Percentiles rank a stretch among this genome's conserved stretches.
phyloP scores from a whole-genome alignment of 257 asterid species.

The Solanum chmielewskii region DNA sequence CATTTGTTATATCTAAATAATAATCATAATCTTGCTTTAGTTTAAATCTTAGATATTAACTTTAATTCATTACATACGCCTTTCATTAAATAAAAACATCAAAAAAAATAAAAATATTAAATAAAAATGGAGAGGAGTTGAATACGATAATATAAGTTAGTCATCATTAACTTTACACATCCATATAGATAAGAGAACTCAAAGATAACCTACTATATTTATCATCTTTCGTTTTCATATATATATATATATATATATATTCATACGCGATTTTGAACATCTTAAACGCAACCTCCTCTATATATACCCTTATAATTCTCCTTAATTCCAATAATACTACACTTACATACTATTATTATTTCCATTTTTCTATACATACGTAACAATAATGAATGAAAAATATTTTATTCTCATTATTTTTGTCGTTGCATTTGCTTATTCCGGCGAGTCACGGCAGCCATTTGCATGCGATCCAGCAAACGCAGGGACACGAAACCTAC shows the following conservation, averaged over 20 bases:
- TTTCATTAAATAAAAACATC: neutral
- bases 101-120: too few relatives aligned
- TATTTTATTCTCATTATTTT: neutral
- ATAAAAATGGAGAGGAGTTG: neutral
- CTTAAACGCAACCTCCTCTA: conserved; percentile 6
- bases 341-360: neutral
- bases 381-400: neutral
- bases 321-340: neutral
- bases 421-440: neutral
- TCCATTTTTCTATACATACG: neutral
- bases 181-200: neutral
- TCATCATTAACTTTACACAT: neutral
- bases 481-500: conserved; percentile 24
- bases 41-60: neutral
- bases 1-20: too few relatives aligned
- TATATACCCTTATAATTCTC: conserved; percentile 8
- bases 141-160: neutral
- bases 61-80: neutral
- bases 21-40: too few relatives aligned
- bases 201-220: neutral
- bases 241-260: neutral
- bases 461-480: conserved; percentile 70
- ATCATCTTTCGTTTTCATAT: neutral
- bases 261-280: neutral
- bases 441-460: conserved; percentile 37